Percentiles rank a stretch among this genome's conserved stretches.
phyloP scores from a whole-genome alignment of 768 basidiomycete species.

The Paxillus involutus region DNA sequence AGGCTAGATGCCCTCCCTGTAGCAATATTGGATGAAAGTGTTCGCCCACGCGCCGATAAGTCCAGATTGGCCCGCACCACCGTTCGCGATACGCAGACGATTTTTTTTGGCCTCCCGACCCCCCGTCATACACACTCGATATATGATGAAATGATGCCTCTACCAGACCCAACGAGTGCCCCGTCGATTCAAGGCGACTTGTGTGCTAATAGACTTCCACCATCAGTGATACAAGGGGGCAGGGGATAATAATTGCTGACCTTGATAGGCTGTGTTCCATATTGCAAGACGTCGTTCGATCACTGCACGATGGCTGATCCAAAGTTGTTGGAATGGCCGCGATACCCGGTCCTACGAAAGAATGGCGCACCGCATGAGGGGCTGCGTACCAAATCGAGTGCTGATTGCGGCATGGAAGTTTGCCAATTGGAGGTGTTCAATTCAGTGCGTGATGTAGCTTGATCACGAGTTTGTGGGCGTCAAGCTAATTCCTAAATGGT shows the following conservation, averaged over 20 bases:
- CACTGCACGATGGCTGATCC: no score
- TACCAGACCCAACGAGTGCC: constrained; percentile 1
- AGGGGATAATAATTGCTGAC: neutral
- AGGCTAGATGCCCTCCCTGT: constrained; percentile 22
- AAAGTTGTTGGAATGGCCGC: no score
- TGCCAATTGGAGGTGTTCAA: no score
- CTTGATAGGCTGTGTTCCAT: neutral
- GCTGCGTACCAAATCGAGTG: no score
- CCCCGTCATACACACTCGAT: constrained; percentile 41
- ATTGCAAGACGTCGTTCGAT: no score
- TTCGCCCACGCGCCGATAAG: constrained; percentile 48
- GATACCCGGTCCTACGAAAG: no score
- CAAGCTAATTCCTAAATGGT: no score
- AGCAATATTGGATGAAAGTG: constrained; percentile 39
- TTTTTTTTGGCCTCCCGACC: constrained; percentile 32
- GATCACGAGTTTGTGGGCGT: no score
- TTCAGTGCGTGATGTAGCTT: no score
- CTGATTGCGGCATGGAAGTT: no score
- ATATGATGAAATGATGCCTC: neutral
- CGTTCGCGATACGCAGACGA: constrained; percentile 47
- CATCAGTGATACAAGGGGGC: neutral
- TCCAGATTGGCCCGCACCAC: constrained; percentile 53
- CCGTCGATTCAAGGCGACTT: neutral
- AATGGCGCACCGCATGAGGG: no score
- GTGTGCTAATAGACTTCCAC: neutral